phyloP scores from a whole-genome alignment of 2,329 filamentous ascomycete species.

The Alternaria consortialis region DNA sequence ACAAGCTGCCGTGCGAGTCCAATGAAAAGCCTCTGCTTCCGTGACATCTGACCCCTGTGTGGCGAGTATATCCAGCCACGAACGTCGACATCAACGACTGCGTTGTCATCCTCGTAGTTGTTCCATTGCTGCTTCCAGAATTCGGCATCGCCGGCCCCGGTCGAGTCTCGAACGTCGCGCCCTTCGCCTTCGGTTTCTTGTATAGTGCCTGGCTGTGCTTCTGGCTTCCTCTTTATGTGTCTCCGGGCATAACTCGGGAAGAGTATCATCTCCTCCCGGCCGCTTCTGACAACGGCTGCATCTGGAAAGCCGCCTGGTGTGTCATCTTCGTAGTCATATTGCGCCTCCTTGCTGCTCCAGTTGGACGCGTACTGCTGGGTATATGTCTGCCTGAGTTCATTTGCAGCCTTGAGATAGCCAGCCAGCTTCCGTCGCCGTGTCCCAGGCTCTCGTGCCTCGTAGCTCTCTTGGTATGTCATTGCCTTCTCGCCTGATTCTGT shows the following conservation, averaged over 20 bases:
- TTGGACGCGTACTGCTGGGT: slow-evolving; percentile 61
- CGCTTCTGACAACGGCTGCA: slow-evolving; percentile 79
- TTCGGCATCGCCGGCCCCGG: slow-evolving; percentile 68
- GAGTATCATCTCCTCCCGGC: slow-evolving; percentile 89
- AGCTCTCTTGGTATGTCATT: slow-evolving; percentile 49
- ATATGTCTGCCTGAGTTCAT: slow-evolving; percentile 75
- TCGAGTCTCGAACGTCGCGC: slow-evolving; percentile 54
- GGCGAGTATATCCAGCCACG: slow-evolving; percentile 94
- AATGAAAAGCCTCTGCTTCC: slow-evolving; percentile 86
- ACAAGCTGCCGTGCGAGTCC: slow-evolving; percentile 87
- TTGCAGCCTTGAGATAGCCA: slow-evolving; percentile 74
- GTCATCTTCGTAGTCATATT: slow-evolving; percentile 54
- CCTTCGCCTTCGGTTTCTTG: slow-evolving; percentile 53
- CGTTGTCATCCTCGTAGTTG: slow-evolving; percentile 79
- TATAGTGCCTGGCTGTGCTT: slow-evolving; percentile 49
- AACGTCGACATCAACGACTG: slow-evolving; percentile 92
- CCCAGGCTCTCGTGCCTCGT: slow-evolving; percentile 66
- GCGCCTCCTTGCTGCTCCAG: slow-evolving; percentile 58
- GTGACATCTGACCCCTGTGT: slow-evolving; percentile 81
- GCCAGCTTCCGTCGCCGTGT: slow-evolving; percentile 81
- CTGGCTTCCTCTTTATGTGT: slow-evolving; percentile 64
- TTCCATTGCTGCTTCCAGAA: slow-evolving; percentile 85
- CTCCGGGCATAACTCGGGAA: slow-evolving; percentile 92
- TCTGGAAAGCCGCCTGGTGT: slow-evolving; percentile 85
- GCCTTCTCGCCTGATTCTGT: slow-evolving; percentile 34